Conservation (phyloP, 805 yeast genomes). For the Martiniozyma abietophila region DNA sequence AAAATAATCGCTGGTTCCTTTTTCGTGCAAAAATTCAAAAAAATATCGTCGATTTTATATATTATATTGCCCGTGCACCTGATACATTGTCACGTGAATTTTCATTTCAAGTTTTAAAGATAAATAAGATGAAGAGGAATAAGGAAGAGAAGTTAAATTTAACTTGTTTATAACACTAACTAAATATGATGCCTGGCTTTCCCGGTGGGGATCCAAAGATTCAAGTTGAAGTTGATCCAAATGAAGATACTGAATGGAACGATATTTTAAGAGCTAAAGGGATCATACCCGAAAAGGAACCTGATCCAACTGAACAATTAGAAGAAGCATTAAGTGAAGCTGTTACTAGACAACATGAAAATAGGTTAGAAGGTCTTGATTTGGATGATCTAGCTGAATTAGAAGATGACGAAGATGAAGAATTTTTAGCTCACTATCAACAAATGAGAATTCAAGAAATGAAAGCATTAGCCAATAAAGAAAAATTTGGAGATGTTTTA, state of each 20-base stretch:
- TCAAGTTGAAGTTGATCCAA: constrained; percentile 85
- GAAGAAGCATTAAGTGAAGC: constrained; percentile 88
- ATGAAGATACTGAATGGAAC: constrained; percentile 98
- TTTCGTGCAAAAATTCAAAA: too few relatives aligned
- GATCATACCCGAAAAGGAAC: constrained; percentile 84
- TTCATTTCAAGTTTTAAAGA: too few relatives aligned
- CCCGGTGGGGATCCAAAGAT: constrained; percentile 48
- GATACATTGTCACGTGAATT: too few relatives aligned
- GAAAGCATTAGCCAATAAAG: constrained; percentile 42
- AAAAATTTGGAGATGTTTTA: constrained; percentile 64
- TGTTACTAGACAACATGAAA: constrained; percentile 66
- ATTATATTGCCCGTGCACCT: too few relatives aligned
- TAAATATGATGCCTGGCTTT: constrained; percentile 7
- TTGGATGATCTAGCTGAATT: constrained; percentile 77
- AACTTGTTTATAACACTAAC: background rate
- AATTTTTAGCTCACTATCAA: constrained; percentile 70
- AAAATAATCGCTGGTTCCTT: too few relatives aligned
- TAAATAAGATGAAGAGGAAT: too few relatives aligned
- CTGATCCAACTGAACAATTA: constrained; percentile 76
- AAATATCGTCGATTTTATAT: too few relatives aligned
- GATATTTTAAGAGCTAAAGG: constrained; percentile 88
- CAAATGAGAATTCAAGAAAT: constrained; percentile 71
- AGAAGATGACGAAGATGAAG: constrained; percentile 92
- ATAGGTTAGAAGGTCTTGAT: constrained; percentile 67
- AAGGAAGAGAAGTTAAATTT: too few relatives aligned